phyloP scores from a whole-genome alignment of 2,329 filamentous ascomycete genomes.

The Diplodia scrobiculata region DNA sequence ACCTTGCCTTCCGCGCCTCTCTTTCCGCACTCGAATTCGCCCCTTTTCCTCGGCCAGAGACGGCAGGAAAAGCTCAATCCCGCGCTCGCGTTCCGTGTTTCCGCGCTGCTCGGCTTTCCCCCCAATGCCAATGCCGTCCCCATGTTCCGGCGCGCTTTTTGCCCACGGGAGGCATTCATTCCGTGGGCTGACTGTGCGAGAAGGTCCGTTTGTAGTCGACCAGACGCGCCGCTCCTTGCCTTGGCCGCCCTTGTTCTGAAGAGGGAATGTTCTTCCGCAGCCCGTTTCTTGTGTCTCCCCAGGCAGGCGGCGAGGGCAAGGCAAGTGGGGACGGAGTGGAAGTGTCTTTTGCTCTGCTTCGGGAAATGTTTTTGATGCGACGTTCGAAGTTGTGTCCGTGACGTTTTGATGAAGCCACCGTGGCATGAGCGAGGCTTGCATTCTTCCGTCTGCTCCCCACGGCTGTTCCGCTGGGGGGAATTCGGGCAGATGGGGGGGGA shows the following conservation, averaged over 20 bases:
- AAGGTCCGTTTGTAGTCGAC: too few relatives aligned
- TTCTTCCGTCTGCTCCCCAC: not conserved
- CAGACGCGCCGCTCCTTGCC: too few relatives aligned
- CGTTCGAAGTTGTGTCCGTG: not conserved
- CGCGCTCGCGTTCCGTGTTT: not conserved
- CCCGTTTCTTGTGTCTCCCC: too few relatives aligned
- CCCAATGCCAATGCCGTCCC: not conserved
- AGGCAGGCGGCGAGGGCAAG: too few relatives aligned
- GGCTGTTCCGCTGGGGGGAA: not conserved
- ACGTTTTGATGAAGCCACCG: not conserved
- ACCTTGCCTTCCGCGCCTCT: not conserved
- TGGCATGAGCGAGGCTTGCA: not conserved
- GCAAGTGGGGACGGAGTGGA: too few relatives aligned
- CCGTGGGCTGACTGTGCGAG: too few relatives aligned
- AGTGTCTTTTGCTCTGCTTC: not conserved
- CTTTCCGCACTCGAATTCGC: not conserved
- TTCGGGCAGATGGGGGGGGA: not conserved
- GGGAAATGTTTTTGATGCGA: constrained; percentile 20
- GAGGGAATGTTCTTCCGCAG: not conserved
- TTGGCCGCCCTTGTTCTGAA: not conserved
- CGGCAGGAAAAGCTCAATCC: not conserved
- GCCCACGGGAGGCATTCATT: too few relatives aligned
- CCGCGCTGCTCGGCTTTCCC: not conserved
- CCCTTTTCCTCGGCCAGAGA: not conserved
- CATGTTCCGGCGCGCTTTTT: not conserved